These are phyloP conservation scores for Candida broadrunensis DNA, from an alignment of 805 yeast genomes.

Conservation along the genomic window DNA sequence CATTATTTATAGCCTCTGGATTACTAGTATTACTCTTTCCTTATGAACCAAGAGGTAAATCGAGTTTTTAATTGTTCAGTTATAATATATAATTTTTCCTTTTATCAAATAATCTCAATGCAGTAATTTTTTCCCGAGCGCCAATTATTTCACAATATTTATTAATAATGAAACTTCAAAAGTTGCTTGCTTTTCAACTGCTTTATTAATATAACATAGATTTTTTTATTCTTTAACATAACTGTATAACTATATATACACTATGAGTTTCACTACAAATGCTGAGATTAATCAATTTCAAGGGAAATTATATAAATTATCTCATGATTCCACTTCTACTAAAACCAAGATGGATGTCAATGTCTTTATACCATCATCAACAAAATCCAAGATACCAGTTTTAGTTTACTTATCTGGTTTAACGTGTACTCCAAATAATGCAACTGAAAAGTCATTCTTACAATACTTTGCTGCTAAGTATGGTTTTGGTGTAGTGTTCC, in stretches of 20 bases:
- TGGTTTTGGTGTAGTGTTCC: conserved; percentile 87
- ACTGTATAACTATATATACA: background rate
- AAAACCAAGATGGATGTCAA: conserved; percentile 80
- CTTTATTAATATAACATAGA: too few species aligned
- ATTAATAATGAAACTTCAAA: too few species aligned
- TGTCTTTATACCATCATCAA: conserved; percentile 66
- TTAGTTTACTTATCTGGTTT: conserved; percentile 81
- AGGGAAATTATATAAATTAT: conserved; percentile 72
- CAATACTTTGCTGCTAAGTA: conserved; percentile 75
- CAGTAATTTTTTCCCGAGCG: too few species aligned
- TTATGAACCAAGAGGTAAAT: conserved; percentile 23
- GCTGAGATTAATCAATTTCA: conserved; percentile 62
- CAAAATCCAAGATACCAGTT: conserved; percentile 56
- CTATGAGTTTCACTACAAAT: conserved; percentile 50
- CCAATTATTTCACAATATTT: too few species aligned
- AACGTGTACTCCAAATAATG: conserved; percentile 91
- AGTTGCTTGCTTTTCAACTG: too few species aligned
- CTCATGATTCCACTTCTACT: conserved; percentile 67
- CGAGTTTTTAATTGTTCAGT: conserved; percentile 3
- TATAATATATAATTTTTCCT: too few species aligned
- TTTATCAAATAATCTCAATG: too few species aligned
- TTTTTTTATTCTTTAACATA: too few species aligned
- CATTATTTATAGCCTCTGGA: conserved; percentile 47
- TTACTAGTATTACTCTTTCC: conserved; percentile 26
- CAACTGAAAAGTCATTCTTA: conserved; percentile 88